Percentiles rank a stretch among this genome's conserved stretches.
Evolutionary conservation across 164 flowering plant species (phyloP).

Genomic region (Vitis amurensis): DNA sequence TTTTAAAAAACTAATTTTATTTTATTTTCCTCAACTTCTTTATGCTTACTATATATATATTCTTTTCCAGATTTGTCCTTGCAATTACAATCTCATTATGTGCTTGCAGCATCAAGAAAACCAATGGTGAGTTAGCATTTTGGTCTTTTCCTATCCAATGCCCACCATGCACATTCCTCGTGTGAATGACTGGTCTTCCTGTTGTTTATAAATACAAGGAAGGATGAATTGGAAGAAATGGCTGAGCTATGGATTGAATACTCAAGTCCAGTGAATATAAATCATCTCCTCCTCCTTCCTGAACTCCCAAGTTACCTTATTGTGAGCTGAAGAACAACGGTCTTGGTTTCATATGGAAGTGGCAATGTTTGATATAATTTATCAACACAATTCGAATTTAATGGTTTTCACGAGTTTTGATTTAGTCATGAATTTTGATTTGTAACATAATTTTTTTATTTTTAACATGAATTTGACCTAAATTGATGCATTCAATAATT

Average conservation of each 20-base stretch:
- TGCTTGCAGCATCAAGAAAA: neutral
- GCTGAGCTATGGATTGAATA: slow-evolving; percentile 13
- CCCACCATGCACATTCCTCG: too few relatives aligned
- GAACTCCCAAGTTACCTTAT: slow-evolving; percentile 21
- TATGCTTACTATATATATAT: neutral
- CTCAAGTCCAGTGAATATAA: neutral
- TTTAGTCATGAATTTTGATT: too few relatives aligned
- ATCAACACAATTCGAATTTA: too few relatives aligned
- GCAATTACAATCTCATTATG: slow-evolving; percentile 5
- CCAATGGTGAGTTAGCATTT: slow-evolving; percentile 5
- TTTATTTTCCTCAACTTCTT: neutral
- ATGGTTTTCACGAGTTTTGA: neutral
- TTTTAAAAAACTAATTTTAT: too few relatives aligned
- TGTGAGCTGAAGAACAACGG: neutral
- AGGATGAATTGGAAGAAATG: slow-evolving; percentile 15
- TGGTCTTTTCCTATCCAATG: neutral
- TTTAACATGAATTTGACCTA: too few relatives aligned
- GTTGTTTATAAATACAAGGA: too few relatives aligned
- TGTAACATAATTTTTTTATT: too few relatives aligned
- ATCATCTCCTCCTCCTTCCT: slow-evolving; percentile 19
- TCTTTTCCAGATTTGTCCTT: slow-evolving; percentile 1
- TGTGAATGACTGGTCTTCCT: neutral
- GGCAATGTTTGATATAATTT: too few relatives aligned
- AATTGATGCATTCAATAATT: too few relatives aligned
- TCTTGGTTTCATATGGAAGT: too few relatives aligned